phyloP scores from a whole-genome alignment of 768 basidiomycete species.

The Lactarius deliciosus region DNA sequence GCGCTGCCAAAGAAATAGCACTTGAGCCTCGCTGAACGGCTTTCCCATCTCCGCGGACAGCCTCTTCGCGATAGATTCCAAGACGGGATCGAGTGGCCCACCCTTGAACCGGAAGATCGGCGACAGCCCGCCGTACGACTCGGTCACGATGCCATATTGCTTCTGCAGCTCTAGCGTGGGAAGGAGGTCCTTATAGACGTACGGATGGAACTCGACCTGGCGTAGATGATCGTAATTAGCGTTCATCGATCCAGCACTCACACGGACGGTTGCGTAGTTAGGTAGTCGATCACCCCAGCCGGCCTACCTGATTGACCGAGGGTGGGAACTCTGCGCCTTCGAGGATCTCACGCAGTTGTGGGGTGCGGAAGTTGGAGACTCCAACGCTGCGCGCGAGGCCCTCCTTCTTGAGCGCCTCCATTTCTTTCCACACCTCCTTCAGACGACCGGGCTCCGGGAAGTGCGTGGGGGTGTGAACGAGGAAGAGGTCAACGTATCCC shows the following conservation, averaged over 20 bases:
- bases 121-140: conserved; percentile 43
- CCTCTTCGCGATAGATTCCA: conserved; percentile 36
- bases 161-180: conserved; percentile 39
- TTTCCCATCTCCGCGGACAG: conserved; percentile 31
- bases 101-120: conserved; percentile 40
- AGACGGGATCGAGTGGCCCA: conserved; percentile 42
- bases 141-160: conserved; percentile 41
- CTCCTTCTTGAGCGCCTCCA: conserved; percentile 44
- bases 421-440: conserved; percentile 43
- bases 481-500: conserved; percentile 45
- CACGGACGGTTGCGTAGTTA: not conserved
- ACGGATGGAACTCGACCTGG: conserved; percentile 56
- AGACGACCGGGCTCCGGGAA: conserved; percentile 31
- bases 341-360: conserved; percentile 46
- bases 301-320: conserved; percentile 52
- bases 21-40: conserved; percentile 35
- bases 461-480: conserved; percentile 43
- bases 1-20: conserved; percentile 37
- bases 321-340: conserved; percentile 47
- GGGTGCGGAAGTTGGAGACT: conserved; percentile 53
- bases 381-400: conserved; percentile 47
- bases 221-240: not conserved
- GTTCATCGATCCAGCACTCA: not conserved
- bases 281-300: no score
- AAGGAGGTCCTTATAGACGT: conserved; percentile 46